Evolutionary conservation across 2,329 filamentous ascomycete genomes (phyloP).

Genomic region (Talaromyces sp.): DNA sequence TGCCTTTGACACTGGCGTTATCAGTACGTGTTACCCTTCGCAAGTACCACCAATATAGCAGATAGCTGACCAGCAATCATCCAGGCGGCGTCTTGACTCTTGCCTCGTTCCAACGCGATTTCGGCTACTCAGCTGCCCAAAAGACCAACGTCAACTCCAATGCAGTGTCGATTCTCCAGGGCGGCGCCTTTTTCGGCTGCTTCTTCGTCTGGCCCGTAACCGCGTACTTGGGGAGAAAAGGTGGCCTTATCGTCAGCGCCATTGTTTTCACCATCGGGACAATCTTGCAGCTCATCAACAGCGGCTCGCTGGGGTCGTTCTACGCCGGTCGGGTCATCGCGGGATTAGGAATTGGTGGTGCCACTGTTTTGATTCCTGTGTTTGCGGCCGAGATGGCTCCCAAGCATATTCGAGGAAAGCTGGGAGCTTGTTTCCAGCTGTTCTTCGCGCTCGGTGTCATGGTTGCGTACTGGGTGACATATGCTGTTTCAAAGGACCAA

Average conservation of each 20-base stretch:
- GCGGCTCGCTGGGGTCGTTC: conserved; percentile 5
- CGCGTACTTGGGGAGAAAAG: conserved; percentile 5
- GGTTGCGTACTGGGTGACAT: conserved; percentile 44
- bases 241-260: neutral
- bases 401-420: conserved; percentile 36
- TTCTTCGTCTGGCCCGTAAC: conserved; percentile 13
- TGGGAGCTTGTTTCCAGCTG: conserved; percentile 34
- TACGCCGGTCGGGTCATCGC: conserved; percentile 9
- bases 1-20: conserved; percentile 35
- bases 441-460: conserved; percentile 36
- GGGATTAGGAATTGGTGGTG: conserved; percentile 7
- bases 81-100: conserved; percentile 39
- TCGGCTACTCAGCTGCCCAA: neutral
- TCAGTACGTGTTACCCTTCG: conserved; percentile 19
- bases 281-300: conserved; percentile 7
- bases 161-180: conserved; percentile 41
- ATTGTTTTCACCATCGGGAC: conserved; percentile 5
- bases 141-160: conserved; percentile 25
- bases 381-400: conserved; percentile 24
- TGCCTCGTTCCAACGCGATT: conserved; percentile 17
- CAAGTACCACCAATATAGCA: conserved; percentile 8
- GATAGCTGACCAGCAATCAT: neutral
- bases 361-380: conserved; percentile 22
- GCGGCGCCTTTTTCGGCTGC: conserved; percentile 24
- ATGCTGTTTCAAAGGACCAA: conserved; percentile 41